phyloP scores from a whole-genome alignment of 78 protist genomes.

The Anaeramoeba flamelloides region DNA sequence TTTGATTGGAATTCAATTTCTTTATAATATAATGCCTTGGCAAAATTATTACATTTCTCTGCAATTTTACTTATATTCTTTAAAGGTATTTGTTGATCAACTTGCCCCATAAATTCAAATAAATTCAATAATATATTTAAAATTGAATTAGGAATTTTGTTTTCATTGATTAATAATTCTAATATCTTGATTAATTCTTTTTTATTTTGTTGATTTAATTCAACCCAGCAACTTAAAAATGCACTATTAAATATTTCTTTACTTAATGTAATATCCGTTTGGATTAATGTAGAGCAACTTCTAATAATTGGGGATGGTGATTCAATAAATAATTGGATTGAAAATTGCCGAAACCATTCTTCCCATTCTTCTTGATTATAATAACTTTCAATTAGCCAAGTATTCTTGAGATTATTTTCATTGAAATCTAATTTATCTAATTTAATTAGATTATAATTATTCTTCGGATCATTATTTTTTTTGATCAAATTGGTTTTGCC shows the following conservation, averaged over 20 bases:
- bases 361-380: too few species aligned
- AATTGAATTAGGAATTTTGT: conserved; percentile 58
- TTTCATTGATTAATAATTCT: conserved; percentile 20
- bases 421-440: conserved; percentile 38
- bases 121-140: conserved; percentile 58
- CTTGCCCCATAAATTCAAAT: conserved; percentile 87
- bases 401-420: conserved; percentile 32
- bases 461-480: too few species aligned
- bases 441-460: too few species aligned
- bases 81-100: conserved; percentile 50
- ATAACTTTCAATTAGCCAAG: too few species aligned
- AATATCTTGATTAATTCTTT: conserved; percentile 10
- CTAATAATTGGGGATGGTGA: conserved; percentile 82
- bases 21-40: conserved; percentile 85
- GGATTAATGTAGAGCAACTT: conserved; percentile 48
- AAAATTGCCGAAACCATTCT: too few species aligned
- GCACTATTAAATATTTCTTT: conserved; percentile 86
- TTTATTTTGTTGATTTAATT: conserved; percentile 40
- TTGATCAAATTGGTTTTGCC: too few species aligned
- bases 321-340: conserved; percentile 60
- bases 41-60: conserved; percentile 74
- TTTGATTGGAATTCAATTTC: too few species aligned
- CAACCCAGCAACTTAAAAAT: conserved; percentile 79
- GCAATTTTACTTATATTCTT: conserved; percentile 63
- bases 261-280: conserved; percentile 50